Base-by-base conservation (phyloP, 1,284 basidiomycete species). In the Neotropicomus parvogracilis region DNA sequence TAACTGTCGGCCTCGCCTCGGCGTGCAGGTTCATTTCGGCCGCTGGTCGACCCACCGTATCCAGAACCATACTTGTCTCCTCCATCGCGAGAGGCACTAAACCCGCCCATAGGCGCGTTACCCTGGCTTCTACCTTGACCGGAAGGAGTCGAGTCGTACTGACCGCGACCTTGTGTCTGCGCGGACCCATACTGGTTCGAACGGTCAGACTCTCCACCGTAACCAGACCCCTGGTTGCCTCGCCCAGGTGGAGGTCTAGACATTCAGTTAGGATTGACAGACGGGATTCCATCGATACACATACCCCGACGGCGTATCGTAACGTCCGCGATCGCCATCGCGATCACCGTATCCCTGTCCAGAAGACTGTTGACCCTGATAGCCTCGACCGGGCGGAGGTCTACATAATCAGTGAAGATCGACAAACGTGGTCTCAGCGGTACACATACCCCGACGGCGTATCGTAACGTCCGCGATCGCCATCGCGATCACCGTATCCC, bases 1-100 rank as follows among this genome's bases (percentile, higher is more conserved):
- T 61, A 67, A 32, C 50, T 35, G 14, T 40, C 42, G 4, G 56
- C 64, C 16, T 61, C 62, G 1, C 65, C 65, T 26, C 48, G 40
- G 16, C 46, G 49, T 0, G 48, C 31, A 7, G 43, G 8, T 28
- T 55, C 54, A 13, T 20, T 20, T 4, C 46, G 50, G 16, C 44
- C 37, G 3, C 12, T 21, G 24, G n/a, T 14, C n/a, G 34, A 7
- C 21, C 48, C 50, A n/a, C 50, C 45, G n/a, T 58, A 48, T 10
- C 46, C 51, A 0, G 59, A 39, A n/a, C 44, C 33, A 4, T 53
- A 50, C 26, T 11, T 50, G 1, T 49, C 38, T 10, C 39, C 59
- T 26, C 21, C 47, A 9, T 43, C 43, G 13, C 51, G 49, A 6
- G 62, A 50, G 2, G 46, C 14, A 1, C 7, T 17, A 4, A 65